phyloP scores from a whole-genome alignment of 306 rosid species.

The Trichosanthes truncata region DNA sequence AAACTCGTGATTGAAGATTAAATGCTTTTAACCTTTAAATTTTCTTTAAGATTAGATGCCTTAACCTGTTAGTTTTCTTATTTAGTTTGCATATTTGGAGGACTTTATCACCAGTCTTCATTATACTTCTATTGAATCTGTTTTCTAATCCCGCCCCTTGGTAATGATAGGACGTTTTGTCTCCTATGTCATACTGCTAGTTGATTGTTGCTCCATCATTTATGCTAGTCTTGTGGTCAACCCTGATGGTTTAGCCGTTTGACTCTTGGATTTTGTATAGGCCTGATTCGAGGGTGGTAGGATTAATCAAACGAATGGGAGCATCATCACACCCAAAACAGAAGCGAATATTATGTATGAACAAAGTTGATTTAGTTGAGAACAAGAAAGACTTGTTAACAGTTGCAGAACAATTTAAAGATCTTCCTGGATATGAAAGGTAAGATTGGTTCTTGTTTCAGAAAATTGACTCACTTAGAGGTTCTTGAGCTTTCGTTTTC shows the following conservation, averaged over 20 bases:
- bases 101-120: neutral
- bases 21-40: neutral
- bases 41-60: neutral
- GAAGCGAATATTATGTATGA: conserved; percentile 79
- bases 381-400: conserved; percentile 79
- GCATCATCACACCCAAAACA: conserved; percentile 47
- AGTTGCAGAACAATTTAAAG: conserved; percentile 75
- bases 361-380: conserved; percentile 86
- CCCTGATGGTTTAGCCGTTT: neutral
- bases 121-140: neutral
- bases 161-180: neutral
- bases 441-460: conserved; percentile 11
- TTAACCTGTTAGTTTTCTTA: neutral
- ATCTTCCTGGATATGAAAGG: conserved; percentile 91
- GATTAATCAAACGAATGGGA: conserved; percentile 71
- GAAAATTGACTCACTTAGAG: neutral
- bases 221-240: neutral
- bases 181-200: neutral
- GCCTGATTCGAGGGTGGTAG: conserved; percentile 78
- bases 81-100: neutral
- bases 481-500: conserved; percentile 14
- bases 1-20: neutral
- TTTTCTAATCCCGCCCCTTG: neutral
- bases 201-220: neutral
- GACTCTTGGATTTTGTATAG: conserved; percentile 26